These are phyloP conservation scores for Fulvia fulva DNA, from an alignment of 2,329 filamentous ascomycete species.

Conservation along the genomic window DNA sequence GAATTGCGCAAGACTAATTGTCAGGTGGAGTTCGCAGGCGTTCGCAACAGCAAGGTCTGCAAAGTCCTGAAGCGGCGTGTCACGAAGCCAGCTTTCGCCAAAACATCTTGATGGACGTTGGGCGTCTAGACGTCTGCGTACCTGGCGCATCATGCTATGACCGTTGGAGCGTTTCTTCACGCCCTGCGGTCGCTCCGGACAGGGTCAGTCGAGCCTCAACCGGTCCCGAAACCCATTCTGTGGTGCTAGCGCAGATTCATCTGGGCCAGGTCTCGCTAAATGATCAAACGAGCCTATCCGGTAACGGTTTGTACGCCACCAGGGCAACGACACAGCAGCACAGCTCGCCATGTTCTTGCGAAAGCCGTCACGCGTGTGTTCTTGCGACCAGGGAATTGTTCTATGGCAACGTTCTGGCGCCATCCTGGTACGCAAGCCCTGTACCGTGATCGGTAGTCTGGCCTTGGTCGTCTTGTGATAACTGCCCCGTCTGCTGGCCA, in stretches of 20 bases:
- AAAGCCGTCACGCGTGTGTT: background rate
- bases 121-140: background rate
- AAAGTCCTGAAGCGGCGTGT: background rate
- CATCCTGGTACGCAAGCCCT: slow-evolving; percentile 5
- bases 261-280: background rate
- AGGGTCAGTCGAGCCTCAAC: background rate
- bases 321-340: background rate
- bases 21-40: background rate
- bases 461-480: background rate
- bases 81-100: background rate
- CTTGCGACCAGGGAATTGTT: background rate
- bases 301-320: background rate
- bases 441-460: background rate
- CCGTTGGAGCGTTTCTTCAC: background rate
- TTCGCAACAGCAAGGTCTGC: background rate
- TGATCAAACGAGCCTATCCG: background rate
- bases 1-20: background rate
- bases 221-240: background rate
- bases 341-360: slow-evolving; percentile 1
- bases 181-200: background rate
- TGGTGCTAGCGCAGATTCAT: background rate
- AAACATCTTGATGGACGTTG: background rate
- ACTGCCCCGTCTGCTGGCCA: background rate
- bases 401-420: slow-evolving; percentile 2
- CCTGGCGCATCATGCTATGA: background rate